Conservation (phyloP, 495 filamentous ascomycete genomes). For the Aspergillus bridgeri region DNA sequence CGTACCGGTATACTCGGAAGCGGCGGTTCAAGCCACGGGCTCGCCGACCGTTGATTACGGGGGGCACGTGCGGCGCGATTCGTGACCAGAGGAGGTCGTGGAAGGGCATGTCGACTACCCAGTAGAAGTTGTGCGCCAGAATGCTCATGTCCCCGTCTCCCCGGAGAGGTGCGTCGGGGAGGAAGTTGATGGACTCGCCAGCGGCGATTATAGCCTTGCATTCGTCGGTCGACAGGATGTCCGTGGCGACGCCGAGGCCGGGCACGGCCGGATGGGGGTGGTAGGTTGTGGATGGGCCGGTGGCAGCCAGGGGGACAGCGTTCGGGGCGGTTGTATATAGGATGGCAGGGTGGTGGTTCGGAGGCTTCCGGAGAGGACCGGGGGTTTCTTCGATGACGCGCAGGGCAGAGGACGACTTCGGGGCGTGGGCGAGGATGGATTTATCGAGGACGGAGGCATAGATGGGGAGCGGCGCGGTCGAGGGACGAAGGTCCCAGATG, state of each 20-base stretch:
- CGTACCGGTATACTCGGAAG: conserved; percentile 40
- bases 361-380: conserved; percentile 35
- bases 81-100: conserved; percentile 39
- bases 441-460: conserved; percentile 38
- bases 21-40: conserved; percentile 37
- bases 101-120: conserved; percentile 37
- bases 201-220: conserved; percentile 38
- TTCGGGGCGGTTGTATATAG: conserved; percentile 35
- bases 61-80: conserved; percentile 30
- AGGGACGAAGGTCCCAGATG: conserved; percentile 39
- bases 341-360: conserved; percentile 38
- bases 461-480: conserved; percentile 23
- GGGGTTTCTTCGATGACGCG: conserved; percentile 35
- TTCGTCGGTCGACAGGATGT: conserved; percentile 30
- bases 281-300: conserved; percentile 28
- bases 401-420: conserved; percentile 26
- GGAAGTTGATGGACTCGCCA: conserved; percentile 37
- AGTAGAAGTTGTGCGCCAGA: conserved; percentile 43
- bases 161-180: conserved; percentile 36
- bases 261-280: conserved; percentile 38
- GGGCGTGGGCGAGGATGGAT: conserved; percentile 30
- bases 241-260: conserved; percentile 33
- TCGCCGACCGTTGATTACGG: conserved; percentile 28
- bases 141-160: conserved; percentile 39
- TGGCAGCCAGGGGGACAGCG: conserved; percentile 29